Conservation (phyloP, 768 basidiomycete genomes). For the Suillus paluster region DNA sequence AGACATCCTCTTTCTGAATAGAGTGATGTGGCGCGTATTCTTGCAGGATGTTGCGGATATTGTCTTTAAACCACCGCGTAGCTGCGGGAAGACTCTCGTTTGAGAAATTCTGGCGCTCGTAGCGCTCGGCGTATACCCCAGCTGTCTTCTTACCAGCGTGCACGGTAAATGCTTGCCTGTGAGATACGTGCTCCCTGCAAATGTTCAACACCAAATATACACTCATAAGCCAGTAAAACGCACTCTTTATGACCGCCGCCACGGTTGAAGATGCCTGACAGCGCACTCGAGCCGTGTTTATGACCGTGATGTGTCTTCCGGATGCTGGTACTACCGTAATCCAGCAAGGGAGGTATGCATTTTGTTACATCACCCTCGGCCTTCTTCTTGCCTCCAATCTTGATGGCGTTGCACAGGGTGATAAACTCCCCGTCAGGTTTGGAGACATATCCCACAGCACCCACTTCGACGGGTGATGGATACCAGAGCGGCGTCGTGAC, state of each 20-base stretch:
- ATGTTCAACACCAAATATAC: slow-evolving; percentile 2
- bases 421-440: slow-evolving; percentile 73
- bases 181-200: slow-evolving; percentile 47
- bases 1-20: slow-evolving; percentile 63
- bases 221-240: neutral
- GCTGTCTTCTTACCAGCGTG: slow-evolving; percentile 69
- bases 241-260: neutral
- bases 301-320: slow-evolving; percentile 47
- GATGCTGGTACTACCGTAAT: slow-evolving; percentile 61
- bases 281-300: slow-evolving; percentile 47
- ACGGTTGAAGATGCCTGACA: neutral
- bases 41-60: slow-evolving; percentile 65
- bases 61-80: slow-evolving; percentile 73
- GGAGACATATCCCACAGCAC: slow-evolving; percentile 75
- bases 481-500: slow-evolving; percentile 75
- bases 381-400: slow-evolving; percentile 43
- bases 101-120: slow-evolving; percentile 69
- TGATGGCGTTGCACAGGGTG: slow-evolving; percentile 71
- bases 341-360: slow-evolving; percentile 60
- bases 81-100: slow-evolving; percentile 54
- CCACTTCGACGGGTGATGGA: slow-evolving; percentile 63
- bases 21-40: slow-evolving; percentile 50
- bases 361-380: slow-evolving; percentile 41
- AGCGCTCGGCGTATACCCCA: slow-evolving; percentile 69
- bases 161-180: slow-evolving; percentile 63